A percentile compares a stretch with the other conserved stretches of the same genome.
phyloP scores from a whole-genome alignment of 2,329 filamentous ascomycete genomes.

The Sporothrix euskadiensis region DNA sequence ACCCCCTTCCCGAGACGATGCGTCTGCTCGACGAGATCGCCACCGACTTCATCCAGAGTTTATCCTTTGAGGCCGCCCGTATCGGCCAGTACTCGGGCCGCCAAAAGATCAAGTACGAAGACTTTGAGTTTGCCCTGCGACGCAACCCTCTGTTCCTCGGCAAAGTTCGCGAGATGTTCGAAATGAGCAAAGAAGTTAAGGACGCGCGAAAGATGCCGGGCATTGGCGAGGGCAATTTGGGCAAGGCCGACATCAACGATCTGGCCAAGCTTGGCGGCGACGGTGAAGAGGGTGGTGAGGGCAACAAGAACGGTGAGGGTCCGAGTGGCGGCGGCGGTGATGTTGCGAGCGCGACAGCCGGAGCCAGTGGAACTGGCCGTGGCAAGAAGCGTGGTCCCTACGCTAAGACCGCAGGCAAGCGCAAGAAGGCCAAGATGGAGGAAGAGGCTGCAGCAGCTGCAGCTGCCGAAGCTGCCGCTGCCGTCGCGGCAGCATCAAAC shows the following conservation, averaged over 20 bases:
- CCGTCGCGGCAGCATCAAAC: not conserved
- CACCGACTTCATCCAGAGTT: slow-evolving; percentile 93
- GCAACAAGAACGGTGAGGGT: slow-evolving; percentile 15
- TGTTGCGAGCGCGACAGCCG: slow-evolving; percentile 28
- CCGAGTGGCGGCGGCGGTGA: slow-evolving; percentile 35
- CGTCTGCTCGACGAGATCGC: slow-evolving; percentile 91
- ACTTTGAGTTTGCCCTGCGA: slow-evolving; percentile 92
- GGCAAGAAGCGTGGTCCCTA: slow-evolving; percentile 22
- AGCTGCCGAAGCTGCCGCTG: not conserved
- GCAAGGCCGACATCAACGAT: slow-evolving; percentile 36
- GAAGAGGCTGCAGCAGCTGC: slow-evolving; percentile 7
- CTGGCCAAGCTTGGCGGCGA: slow-evolving; percentile 33
- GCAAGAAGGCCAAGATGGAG: slow-evolving; percentile 26
- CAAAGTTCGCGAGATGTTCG: slow-evolving; percentile 83
- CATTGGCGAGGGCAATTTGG: slow-evolving; percentile 57
- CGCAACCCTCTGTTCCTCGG: slow-evolving; percentile 84
- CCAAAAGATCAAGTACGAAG: slow-evolving; percentile 96
- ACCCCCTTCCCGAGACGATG: slow-evolving; percentile 80
- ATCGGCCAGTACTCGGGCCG: slow-evolving; percentile 83
- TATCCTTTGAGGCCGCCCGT: slow-evolving; percentile 85
- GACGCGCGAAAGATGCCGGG: slow-evolving; percentile 75
- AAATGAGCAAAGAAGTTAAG: slow-evolving; percentile 85
- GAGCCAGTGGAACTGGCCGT: not conserved
- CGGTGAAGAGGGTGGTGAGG: slow-evolving; percentile 23
- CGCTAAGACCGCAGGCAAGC: slow-evolving; percentile 12